Evolutionary conservation across 2,329 filamentous ascomycete species (phyloP).

Genomic region (Botrytis fragariae): DNA sequence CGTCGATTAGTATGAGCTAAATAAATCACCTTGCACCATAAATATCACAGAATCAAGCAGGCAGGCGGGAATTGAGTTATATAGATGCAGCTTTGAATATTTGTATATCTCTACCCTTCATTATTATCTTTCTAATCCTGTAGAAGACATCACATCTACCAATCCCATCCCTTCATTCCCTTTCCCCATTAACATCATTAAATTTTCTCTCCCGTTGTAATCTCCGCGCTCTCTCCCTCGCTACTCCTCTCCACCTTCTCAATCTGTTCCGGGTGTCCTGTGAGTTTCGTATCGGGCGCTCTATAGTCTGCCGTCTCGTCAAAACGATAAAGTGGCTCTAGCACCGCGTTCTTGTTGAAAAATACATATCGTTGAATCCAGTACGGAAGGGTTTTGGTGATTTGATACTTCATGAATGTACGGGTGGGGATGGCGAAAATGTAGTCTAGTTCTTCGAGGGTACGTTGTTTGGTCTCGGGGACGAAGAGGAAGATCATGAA

Average conservation of each 20-base stretch:
- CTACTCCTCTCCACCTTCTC: constrained; percentile 11
- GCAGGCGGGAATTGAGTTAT: accelerated
- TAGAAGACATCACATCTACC: not conserved
- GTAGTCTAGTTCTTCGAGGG: constrained; percentile 44
- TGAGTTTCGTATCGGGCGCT: not conserved
- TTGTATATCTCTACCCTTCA: not conserved
- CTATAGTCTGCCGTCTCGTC: constrained; percentile 7
- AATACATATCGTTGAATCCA: constrained; percentile 20
- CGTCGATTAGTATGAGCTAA: not conserved
- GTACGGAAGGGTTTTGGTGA: constrained; percentile 41
- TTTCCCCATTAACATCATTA: not conserved
- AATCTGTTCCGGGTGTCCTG: not conserved
- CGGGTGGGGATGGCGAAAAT: constrained; percentile 43
- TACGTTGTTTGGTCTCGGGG: constrained; percentile 55
- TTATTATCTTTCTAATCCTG: not conserved
- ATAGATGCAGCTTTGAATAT: not conserved
- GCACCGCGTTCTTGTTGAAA: not conserved
- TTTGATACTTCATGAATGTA: constrained; percentile 30
- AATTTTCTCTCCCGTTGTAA: not conserved
- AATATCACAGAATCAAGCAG: not conserved
- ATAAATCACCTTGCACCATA: not conserved
- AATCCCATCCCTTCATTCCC: not conserved
- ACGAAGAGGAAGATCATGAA: constrained; percentile 55
- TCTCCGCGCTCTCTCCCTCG: not conserved
- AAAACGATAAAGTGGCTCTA: constrained; percentile 19